A percentile compares a stretch with the other conserved stretches of the same genome.
These are phyloP conservation scores for Stagonosporopsis tanaceti DNA, from an alignment of 2,329 filamentous ascomycete genomes.

Conservation along the genomic window DNA sequence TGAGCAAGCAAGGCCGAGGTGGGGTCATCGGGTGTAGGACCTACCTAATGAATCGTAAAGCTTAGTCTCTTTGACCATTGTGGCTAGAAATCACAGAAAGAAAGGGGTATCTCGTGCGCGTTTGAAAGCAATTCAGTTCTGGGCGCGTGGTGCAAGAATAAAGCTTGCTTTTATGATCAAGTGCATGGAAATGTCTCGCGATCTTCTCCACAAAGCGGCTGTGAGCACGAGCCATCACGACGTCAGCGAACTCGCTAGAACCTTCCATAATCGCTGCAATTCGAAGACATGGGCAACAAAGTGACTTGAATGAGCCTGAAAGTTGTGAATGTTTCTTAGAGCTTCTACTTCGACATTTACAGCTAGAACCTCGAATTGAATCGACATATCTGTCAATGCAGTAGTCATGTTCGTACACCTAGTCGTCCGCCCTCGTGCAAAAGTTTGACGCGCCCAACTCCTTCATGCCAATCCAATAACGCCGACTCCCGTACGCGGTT, in stretches of 20 bases:
- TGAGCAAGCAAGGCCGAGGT: constrained; percentile 23
- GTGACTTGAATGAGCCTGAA: constrained; percentile 10
- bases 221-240: constrained; percentile 29
- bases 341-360: constrained; percentile 25
- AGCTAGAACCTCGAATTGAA: constrained; percentile 33
- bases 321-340: constrained; percentile 21
- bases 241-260: constrained; percentile 51
- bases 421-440: constrained; percentile 37
- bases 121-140: constrained; percentile 17
- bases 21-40: constrained; percentile 37
- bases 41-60: constrained; percentile 83
- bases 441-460: constrained; percentile 46
- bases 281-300: not conserved
- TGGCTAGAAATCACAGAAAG: constrained; percentile 40
- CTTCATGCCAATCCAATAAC: constrained; percentile 41
- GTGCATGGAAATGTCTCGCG: constrained; percentile 37
- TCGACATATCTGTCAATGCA: constrained; percentile 31
- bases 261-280: constrained; percentile 30
- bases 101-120: constrained; percentile 24
- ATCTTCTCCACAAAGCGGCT: constrained; percentile 25
- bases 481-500: constrained; percentile 43
- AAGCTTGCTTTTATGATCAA: constrained; percentile 41
- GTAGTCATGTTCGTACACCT: constrained; percentile 31
- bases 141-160: constrained; percentile 29
- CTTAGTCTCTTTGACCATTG: constrained; percentile 93